Conservation (phyloP, 305 asterid genomes). For the Fraxinus sp. region DNA sequence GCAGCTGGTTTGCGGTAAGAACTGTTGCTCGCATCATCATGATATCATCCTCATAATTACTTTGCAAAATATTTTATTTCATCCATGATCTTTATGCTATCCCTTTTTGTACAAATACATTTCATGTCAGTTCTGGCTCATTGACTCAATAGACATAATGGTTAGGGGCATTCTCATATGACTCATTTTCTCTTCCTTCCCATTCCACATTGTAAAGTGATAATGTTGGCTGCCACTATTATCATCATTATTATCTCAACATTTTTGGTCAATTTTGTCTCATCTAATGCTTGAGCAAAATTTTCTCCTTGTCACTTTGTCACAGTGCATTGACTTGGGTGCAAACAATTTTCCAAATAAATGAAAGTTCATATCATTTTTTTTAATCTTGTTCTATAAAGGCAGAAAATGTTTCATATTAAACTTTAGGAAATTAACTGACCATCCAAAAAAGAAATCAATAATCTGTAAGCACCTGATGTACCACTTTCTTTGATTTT, state of each 20-base stretch:
- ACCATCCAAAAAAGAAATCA: neutral
- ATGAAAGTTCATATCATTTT: neutral
- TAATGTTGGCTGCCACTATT: neutral
- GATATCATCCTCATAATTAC: conserved; percentile 16
- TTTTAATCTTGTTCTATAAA: conserved; percentile 3
- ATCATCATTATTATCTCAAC: conserved; percentile 7
- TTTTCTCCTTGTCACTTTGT: neutral
- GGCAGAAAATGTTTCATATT: neutral
- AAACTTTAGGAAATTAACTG: neutral
- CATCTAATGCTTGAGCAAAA: conserved; percentile 11
- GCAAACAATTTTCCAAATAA: neutral
- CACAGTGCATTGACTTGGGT: neutral
- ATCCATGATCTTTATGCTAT: conserved; percentile 16
- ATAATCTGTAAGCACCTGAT: neutral
- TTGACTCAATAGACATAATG: neutral
- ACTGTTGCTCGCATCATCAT: conserved; percentile 21
- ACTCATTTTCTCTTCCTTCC: conserved; percentile 12
- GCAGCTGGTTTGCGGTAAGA: conserved; percentile 99
- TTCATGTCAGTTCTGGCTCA: conserved; percentile 11
- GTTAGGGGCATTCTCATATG: conserved; percentile 13
- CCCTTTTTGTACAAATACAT: neutral
- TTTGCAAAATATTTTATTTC: conserved; percentile 19
- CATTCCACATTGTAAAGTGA: conserved; percentile 1
- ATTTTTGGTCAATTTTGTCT: neutral
- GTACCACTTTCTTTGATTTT: conserved; percentile 6